Evolutionary conservation across 345 rosid species (phyloP).

Genomic region (Excoecaria agallocha): DNA sequence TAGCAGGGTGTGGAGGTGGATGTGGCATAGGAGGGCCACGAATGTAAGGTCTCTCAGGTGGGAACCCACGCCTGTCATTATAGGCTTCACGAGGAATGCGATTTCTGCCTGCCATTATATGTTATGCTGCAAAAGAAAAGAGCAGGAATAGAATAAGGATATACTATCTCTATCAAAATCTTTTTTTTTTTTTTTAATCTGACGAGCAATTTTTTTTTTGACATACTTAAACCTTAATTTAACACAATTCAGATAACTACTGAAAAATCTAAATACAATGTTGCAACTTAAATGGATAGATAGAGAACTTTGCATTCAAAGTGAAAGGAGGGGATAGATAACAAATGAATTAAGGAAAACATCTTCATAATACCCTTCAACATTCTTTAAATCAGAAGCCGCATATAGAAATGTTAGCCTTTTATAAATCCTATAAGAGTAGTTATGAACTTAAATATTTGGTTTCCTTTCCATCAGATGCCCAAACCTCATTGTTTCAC

Average conservation of each 20-base stretch:
- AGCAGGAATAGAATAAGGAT: neutral
- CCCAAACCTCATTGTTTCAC: neutral
- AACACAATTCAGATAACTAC: neutral
- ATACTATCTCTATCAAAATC: neutral
- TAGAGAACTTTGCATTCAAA: neutral
- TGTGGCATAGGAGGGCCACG: slow-evolving; percentile 65
- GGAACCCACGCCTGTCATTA: slow-evolving; percentile 60
- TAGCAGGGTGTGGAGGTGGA: slow-evolving; percentile 63
- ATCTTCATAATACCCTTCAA: neutral
- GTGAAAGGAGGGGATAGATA: neutral
- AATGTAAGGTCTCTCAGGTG: slow-evolving; percentile 57
- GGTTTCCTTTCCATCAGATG: neutral
- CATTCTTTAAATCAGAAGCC: neutral
- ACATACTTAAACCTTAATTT: neutral
- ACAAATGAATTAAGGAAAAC: neutral
- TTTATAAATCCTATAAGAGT: neutral
- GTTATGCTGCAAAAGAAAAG: slow-evolving; percentile 5
- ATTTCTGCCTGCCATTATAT: slow-evolving; percentile 77
- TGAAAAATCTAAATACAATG: neutral
- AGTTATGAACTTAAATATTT: neutral
- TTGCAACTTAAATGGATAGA: neutral
- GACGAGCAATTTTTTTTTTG: neutral
- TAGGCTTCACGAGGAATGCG: slow-evolving; percentile 64
- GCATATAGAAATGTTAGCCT: neutral
- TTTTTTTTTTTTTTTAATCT: neutral